Conservation (phyloP, 2,329 filamentous ascomycete species). For the Fusarium goolgardi region DNA sequence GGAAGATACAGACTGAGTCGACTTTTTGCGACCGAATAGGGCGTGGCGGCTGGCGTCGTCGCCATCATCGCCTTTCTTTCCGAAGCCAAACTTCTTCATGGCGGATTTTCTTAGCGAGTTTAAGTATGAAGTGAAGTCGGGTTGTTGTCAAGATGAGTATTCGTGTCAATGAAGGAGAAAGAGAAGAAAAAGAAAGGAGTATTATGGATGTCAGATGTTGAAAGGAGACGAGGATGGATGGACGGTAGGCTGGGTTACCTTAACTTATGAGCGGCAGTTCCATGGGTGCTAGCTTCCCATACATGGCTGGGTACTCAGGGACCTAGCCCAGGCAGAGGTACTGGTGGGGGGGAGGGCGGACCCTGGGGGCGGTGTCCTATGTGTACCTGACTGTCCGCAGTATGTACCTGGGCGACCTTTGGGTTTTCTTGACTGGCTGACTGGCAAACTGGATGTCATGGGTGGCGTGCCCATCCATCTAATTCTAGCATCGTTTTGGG, state of each 20-base stretch:
- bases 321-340: not conserved
- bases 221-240: slow-evolving; percentile 34
- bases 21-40: slow-evolving; percentile 67
- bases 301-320: slow-evolving; percentile 7
- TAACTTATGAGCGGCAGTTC: slow-evolving; percentile 34
- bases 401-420: slow-evolving; percentile 1
- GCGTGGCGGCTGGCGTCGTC: slow-evolving; percentile 62
- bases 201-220: slow-evolving; percentile 18
- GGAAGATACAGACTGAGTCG: slow-evolving; percentile 57
- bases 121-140: slow-evolving; percentile 2
- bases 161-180: not conserved
- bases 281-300: not conserved
- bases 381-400: slow-evolving; percentile 4
- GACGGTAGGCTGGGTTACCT: slow-evolving; percentile 22
- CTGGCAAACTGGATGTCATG: slow-evolving; percentile 8
- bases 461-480: slow-evolving; percentile 26
- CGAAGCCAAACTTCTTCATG: slow-evolving; percentile 72
- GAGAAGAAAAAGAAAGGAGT: slow-evolving; percentile 1
- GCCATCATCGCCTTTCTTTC: slow-evolving; percentile 65
- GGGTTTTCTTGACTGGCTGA: not conserved
- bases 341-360: slow-evolving; percentile 33
- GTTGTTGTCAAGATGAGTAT: not conserved
- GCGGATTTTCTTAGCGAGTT: not conserved
- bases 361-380: slow-evolving; percentile 41
- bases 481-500: slow-evolving; percentile 39